Evolutionary conservation across 768 basidiomycete species (phyloP).

Genomic region (Dendrothele bispora): DNA sequence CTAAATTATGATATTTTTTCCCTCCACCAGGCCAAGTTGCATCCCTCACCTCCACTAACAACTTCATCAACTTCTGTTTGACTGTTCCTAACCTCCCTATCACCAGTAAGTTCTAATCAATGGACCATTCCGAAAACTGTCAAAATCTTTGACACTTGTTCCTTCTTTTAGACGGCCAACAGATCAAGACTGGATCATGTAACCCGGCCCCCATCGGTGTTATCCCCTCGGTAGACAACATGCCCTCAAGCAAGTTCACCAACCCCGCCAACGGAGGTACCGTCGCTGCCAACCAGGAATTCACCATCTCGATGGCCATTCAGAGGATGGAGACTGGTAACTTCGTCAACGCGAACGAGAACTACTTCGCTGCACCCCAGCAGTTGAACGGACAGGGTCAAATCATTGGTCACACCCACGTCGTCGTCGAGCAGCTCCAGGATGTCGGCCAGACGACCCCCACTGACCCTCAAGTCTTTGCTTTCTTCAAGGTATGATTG

Average conservation of each 20-base stretch:
- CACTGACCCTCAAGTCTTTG: slow-evolving; percentile 50
- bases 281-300: slow-evolving; percentile 44
- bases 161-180: slow-evolving; percentile 39
- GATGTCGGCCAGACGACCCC: slow-evolving; percentile 43
- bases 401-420: slow-evolving; percentile 59
- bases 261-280: slow-evolving; percentile 43
- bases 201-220: slow-evolving; percentile 59
- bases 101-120: slow-evolving; percentile 39
- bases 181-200: slow-evolving; percentile 53
- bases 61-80: slow-evolving; percentile 60
- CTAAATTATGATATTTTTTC: slow-evolving; percentile 10
- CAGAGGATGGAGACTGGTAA: slow-evolving; percentile 47
- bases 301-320: slow-evolving; percentile 53
- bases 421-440: slow-evolving; percentile 51
- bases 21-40: slow-evolving; percentile 45
- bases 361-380: slow-evolving; percentile 60
- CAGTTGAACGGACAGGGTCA: slow-evolving; percentile 48
- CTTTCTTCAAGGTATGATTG: slow-evolving; percentile 54
- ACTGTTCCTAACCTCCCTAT: slow-evolving; percentile 44
- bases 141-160: background rate
- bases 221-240: slow-evolving; percentile 46
- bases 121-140: no score
- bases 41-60: slow-evolving; percentile 55
- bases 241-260: slow-evolving; percentile 50
- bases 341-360: slow-evolving; percentile 56